Evolutionary conservation across 345 rosid species (phyloP).

Genomic region (Linum trigynum): DNA sequence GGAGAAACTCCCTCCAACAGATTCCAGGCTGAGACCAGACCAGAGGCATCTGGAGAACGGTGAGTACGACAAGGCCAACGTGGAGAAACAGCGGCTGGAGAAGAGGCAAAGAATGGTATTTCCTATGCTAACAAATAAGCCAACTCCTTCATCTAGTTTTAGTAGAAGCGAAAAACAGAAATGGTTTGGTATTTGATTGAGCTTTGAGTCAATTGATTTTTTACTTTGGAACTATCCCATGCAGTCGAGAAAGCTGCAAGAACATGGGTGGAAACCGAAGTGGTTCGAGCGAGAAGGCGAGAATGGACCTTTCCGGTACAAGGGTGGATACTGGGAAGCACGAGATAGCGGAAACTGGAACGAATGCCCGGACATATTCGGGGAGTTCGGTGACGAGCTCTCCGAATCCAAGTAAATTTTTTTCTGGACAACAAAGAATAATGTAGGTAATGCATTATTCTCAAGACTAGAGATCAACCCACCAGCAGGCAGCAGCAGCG

Average conservation of each 20-base stretch:
- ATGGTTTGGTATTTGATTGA: no score
- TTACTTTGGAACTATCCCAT: neutral
- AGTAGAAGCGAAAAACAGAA: no score
- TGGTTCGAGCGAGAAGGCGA: conserved; percentile 66
- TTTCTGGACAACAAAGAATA: neutral
- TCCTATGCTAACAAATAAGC: conserved; percentile 51
- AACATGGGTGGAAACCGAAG: conserved; percentile 83
- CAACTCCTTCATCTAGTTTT: no score
- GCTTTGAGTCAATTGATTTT: no score
- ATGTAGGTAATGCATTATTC: neutral
- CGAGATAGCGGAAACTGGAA: conserved; percentile 56
- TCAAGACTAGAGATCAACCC: no score
- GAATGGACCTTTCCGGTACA: conserved; percentile 47
- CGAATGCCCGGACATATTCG: conserved; percentile 71
- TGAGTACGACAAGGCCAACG: conserved; percentile 89
- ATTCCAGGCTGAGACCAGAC: conserved; percentile 94
- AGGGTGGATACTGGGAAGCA: conserved; percentile 97
- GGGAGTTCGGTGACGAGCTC: conserved; percentile 47
- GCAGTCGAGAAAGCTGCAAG: conserved; percentile 85
- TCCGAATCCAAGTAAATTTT: neutral
- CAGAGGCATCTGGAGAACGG: conserved; percentile 96
- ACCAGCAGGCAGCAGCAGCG: no score
- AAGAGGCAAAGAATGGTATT: conserved; percentile 89
- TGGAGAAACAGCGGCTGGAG: conserved; percentile 86
- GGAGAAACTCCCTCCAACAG: conserved; percentile 97